Conservation (phyloP, 2,329 filamentous ascomycete species). For the Lachnellula occidentalis region DNA sequence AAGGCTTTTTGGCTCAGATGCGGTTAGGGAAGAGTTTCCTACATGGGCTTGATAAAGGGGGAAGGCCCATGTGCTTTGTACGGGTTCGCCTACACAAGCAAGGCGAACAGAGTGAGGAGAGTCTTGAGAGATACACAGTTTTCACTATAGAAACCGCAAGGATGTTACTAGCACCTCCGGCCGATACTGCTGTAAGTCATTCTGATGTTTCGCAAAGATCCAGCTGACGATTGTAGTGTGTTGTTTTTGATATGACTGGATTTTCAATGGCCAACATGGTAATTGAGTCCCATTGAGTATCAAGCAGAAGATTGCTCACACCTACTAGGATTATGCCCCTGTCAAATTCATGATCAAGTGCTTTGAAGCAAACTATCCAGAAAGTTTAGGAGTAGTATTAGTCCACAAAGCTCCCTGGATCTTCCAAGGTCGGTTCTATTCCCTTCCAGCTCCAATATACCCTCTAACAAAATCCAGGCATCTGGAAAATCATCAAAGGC, state of each 20-base stretch:
- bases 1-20: constrained; percentile 78
- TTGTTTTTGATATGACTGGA: constrained; percentile 93
- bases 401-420: constrained; percentile 97
- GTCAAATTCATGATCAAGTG: constrained; percentile 99
- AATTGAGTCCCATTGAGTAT: constrained; percentile 24
- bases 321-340: constrained; percentile 73
- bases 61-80: constrained; percentile 82
- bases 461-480: constrained; percentile 46
- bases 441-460: not conserved
- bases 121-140: constrained; percentile 83
- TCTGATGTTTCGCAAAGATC: not conserved
- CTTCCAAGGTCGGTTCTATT: constrained; percentile 67
- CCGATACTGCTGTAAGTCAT: constrained; percentile 81
- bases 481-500: constrained; percentile 91
- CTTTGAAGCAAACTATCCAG: constrained; percentile 97
- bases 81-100: constrained; percentile 75
- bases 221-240: constrained; percentile 50
- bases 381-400: constrained; percentile 81
- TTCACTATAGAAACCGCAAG: constrained; percentile 93
- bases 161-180: constrained; percentile 69
- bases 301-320: constrained; percentile 8
- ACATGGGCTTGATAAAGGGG: constrained; percentile 78
- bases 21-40: constrained; percentile 90
- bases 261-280: constrained; percentile 95
- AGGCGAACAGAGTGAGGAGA: constrained; percentile 76